Evolutionary conservation across 768 basidiomycete species (phyloP).

Genomic region (Macrocybe gigantea): DNA sequence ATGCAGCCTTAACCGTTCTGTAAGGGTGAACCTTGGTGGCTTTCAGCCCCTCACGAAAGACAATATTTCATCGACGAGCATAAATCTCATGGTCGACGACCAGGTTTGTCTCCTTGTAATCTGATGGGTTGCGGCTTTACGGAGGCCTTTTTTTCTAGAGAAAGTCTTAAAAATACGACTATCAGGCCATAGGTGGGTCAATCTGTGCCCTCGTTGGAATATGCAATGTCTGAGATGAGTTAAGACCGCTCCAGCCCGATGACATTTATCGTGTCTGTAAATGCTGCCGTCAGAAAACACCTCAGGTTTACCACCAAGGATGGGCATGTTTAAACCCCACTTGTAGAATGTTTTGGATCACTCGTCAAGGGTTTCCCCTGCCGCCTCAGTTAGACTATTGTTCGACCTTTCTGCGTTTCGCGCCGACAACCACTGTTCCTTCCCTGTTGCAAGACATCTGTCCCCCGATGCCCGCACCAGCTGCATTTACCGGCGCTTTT

Average conservation of each 20-base stretch:
- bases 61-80: no score
- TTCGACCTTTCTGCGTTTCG: conserved; percentile 36
- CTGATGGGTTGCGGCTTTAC: no score
- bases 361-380: conserved; percentile 19
- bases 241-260: background rate
- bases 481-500: conserved; percentile 26
- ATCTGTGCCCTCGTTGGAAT: no score
- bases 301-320: conserved; percentile 44
- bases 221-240: background rate
- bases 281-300: conserved; percentile 38
- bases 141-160: no score
- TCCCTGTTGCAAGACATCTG: conserved; percentile 30
- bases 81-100: background rate
- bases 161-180: no score
- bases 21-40: conserved; percentile 47
- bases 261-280: conserved; percentile 28
- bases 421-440: conserved; percentile 24
- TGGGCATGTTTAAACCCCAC: conserved; percentile 62
- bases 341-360: conserved; percentile 54
- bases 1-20: background rate
- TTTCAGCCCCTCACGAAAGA: background rate
- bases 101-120: background rate
- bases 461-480: conserved; percentile 26
- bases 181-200: no score
- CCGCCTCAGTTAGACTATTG: conserved; percentile 39